Evolutionary conservation across 2,329 filamentous ascomycete species (phyloP).

Genomic region (Colletotrichum tanaceti): DNA sequence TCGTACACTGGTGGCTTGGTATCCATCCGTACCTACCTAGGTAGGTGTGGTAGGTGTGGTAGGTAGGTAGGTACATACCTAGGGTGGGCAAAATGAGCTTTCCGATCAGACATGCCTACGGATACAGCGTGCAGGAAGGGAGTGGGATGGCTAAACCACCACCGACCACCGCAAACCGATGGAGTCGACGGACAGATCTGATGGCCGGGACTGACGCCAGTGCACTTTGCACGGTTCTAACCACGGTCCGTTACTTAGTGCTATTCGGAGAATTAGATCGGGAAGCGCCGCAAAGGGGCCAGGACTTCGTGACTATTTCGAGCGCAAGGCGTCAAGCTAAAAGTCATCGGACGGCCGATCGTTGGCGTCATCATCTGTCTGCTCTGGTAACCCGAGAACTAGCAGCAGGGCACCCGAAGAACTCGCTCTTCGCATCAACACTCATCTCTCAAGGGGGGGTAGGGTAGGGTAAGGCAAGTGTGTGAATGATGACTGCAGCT

Average conservation of each 20-base stretch:
- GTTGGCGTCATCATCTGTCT: neutral
- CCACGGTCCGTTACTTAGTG: conserved; percentile 8
- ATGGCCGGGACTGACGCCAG: conserved; percentile 18
- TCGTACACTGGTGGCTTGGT: neutral
- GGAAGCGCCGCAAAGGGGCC: conserved; percentile 12
- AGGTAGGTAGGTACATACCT: too few relatives aligned
- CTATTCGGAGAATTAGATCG: conserved; percentile 32
- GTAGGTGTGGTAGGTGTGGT: too few relatives aligned
- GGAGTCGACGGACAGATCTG: neutral
- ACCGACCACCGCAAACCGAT: too few relatives aligned
- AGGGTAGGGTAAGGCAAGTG: neutral
- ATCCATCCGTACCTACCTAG: too few relatives aligned
- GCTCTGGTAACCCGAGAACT: neutral
- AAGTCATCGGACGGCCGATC: neutral
- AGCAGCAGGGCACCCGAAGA: neutral
- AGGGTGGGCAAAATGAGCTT: neutral
- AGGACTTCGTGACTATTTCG: conserved; percentile 17
- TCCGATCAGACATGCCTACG: neutral
- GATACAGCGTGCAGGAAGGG: neutral
- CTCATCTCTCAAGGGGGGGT: conserved; percentile 4
- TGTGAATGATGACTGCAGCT: neutral
- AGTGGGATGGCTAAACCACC: too few relatives aligned
- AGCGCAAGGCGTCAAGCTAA: neutral
- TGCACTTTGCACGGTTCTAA: conserved; percentile 7
- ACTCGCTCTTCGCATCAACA: neutral